These are phyloP conservation scores for Usnea hakonensis DNA, from an alignment of 495 filamentous ascomycete genomes.

Conservation along the genomic window DNA sequence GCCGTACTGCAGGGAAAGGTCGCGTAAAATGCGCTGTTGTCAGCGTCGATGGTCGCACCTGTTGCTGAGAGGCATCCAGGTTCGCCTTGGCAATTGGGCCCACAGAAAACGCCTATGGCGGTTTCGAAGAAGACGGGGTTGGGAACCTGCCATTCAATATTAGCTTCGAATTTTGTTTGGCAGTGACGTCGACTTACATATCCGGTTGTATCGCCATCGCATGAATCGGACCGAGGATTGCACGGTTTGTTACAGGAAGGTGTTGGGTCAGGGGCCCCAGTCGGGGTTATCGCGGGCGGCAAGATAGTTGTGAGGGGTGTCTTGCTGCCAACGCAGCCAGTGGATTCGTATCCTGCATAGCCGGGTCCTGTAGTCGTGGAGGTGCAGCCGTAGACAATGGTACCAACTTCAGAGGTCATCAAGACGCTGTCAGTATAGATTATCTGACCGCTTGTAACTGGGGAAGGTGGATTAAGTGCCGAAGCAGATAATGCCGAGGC, in stretches of 20 bases:
- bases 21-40: neutral
- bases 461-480: neutral
- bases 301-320: neutral
- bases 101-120: neutral
- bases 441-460: neutral
- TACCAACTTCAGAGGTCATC: neutral
- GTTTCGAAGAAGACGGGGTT: conserved; percentile 2
- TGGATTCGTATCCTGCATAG: neutral
- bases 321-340: neutral
- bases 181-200: too few relatives aligned
- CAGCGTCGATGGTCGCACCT: neutral
- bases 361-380: neutral
- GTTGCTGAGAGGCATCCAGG: neutral
- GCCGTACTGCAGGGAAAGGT: neutral
- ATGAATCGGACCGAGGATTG: neutral
- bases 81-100: neutral
- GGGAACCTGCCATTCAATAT: neutral
- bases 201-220: neutral
- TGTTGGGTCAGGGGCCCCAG: neutral
- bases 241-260: too few relatives aligned
- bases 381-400: neutral
- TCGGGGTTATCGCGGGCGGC: neutral
- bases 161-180: too few relatives aligned
- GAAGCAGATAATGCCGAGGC: neutral
- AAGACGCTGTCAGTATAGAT: neutral